Evolutionary conservation across 441 rosid species (phyloP), one percentile per base, ranked within the genome.

Genomic region (Biscutella laevigata): DNA sequence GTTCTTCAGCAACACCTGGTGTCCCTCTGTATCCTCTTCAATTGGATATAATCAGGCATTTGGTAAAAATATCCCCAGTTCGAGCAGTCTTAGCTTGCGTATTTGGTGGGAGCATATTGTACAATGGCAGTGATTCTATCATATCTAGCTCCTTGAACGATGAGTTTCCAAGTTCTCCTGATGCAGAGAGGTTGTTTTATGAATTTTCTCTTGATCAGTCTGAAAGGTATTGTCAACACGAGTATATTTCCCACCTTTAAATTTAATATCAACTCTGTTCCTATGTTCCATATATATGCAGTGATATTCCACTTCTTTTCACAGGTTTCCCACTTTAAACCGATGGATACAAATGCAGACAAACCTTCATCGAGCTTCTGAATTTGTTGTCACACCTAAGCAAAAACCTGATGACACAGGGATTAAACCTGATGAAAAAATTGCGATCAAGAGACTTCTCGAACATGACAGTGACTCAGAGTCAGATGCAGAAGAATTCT

Each of bases 261-360:
- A 29, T 44, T 53, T 34, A 30, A 41, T 29, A 50, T 39, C 45
- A 26, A 24, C 46, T 42, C 25, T 29, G 62, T 72, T 53, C 36
- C 53, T 60, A 29, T 56, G 24, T 68, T 44, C 20, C 36, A 46
- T 66, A n/a, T 54, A 53, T 47, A 20, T 58, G 22, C 7, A 10
- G 14, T 57, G 24, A 28, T 59, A 9, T 42, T 34, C 42, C 36
- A 9, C 62, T 22, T 55, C 25, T 36, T 52, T 45, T 35, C 34
- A 53, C 80, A 88, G 99, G 78, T 92, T 77, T 72, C 94, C 99
- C 24, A 92, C 97, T 61, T 74, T 92, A 69, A 88, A 92, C 60
- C 82, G 99, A 59, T 92, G 99, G 99, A 86, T 92, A 74, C 99
- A 92, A 74, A 86, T 89, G 90, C 95, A 92, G 62, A 88, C 88